A percentile compares a stretch with the other conserved stretches of the same genome.
These are phyloP conservation scores for Fraxinus anomala DNA, from an alignment of 257 asterid species.

Conservation along the genomic window DNA sequence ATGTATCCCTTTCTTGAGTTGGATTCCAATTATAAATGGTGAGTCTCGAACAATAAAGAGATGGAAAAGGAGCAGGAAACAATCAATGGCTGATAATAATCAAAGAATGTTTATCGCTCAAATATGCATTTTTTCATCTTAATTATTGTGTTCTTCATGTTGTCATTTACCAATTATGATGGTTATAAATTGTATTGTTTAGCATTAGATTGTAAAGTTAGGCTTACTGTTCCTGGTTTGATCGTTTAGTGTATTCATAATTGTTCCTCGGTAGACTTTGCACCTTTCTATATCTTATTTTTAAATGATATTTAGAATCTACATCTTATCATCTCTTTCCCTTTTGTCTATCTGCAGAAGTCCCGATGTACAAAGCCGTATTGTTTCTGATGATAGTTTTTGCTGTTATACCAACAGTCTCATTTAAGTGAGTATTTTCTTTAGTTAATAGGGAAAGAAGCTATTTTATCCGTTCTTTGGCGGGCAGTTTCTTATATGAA, in stretches of 20 bases:
- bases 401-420: constrained; percentile 83
- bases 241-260: constrained; percentile 8
- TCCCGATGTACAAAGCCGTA: constrained; percentile 60
- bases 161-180: constrained; percentile 10
- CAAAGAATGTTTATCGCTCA: constrained; percentile 6
- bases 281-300: background rate
- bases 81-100: constrained; percentile 11
- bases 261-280: background rate
- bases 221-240: constrained; percentile 14
- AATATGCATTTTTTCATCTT: constrained; percentile 17
- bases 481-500: background rate
- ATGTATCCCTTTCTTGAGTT: constrained; percentile 67
- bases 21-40: constrained; percentile 86
- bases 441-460: constrained; percentile 9
- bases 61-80: constrained; percentile 1
- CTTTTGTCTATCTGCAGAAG: constrained; percentile 48
- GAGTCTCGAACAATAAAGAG: constrained; percentile 30
- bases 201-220: constrained; percentile 3
- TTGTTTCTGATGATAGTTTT: constrained; percentile 67
- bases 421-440: constrained; percentile 67
- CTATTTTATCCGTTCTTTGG: constrained; percentile 13
- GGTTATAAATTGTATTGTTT: background rate
- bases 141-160: constrained; percentile 6
- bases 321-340: constrained; percentile 12
- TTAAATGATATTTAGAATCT: constrained; percentile 8